These are phyloP conservation scores for Mrakia gelida DNA, from an alignment of 768 basidiomycete species.

Conservation along the genomic window DNA sequence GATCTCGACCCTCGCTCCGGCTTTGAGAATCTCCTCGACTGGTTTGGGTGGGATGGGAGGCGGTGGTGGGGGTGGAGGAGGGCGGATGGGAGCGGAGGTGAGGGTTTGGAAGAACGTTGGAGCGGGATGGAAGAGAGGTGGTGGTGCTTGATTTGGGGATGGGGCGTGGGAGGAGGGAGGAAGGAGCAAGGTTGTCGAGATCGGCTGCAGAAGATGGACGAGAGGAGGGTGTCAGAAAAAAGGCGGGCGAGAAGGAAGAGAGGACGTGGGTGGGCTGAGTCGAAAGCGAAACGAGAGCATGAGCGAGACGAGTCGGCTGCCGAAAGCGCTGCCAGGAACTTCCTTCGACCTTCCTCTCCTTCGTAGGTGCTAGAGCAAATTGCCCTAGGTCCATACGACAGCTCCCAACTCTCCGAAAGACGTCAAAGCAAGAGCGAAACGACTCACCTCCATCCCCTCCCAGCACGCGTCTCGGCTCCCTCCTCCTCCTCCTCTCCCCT, in stretches of 20 bases:
- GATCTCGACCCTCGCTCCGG: neutral
- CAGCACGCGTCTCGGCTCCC: neutral
- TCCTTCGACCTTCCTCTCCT: no score
- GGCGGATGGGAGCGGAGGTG: slow-evolving; percentile 3
- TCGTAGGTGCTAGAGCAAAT: no score
- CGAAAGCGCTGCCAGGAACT: neutral
- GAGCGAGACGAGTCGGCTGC: neutral
- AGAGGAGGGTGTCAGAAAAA: neutral
- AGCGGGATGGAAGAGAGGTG: neutral
- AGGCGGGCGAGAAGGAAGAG: neutral
- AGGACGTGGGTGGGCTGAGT: neutral
- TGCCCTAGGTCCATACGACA: no score
- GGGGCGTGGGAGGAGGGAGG: neutral
- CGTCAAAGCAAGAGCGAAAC: neutral
- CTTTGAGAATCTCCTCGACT: neutral
- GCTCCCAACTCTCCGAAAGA: no score
- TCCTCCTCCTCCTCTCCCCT: neutral
- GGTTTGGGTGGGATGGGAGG: neutral
- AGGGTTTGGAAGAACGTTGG: slow-evolving; percentile 1
- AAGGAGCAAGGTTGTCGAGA: neutral
- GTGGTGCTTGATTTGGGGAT: neutral
- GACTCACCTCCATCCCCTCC: slow-evolving; percentile 6
- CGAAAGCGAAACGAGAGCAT: neutral
- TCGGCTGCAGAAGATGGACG: neutral
- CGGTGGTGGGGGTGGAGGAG: neutral